These are phyloP conservation scores for Eucalyptus microcorys DNA, from an alignment of 345 rosid species.

Conservation along the genomic window DNA sequence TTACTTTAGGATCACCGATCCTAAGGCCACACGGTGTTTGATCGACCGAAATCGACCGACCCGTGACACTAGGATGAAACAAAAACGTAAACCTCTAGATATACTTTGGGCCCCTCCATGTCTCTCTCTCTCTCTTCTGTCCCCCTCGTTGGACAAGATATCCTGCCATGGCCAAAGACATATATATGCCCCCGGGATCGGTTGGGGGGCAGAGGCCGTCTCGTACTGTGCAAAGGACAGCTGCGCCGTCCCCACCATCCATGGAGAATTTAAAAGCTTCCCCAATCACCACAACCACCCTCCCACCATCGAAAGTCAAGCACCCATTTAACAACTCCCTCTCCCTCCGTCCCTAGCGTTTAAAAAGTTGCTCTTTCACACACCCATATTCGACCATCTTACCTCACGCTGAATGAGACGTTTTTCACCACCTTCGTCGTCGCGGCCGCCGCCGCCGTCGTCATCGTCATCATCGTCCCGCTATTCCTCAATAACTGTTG, in stretches of 20 bases:
- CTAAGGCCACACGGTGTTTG: no score
- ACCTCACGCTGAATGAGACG: background rate
- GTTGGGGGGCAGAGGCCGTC: background rate
- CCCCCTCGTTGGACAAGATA: background rate
- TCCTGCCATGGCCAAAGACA: background rate
- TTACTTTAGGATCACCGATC: no score
- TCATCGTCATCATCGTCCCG: background rate
- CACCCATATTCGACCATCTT: background rate
- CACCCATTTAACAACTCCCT: background rate
- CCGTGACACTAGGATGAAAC: accelerated
- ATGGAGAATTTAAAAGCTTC: background rate
- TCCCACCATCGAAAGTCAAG: background rate
- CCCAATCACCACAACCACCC: background rate
- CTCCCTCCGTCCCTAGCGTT: background rate
- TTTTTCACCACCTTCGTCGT: background rate
- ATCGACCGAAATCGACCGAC: no score
- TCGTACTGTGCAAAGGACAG: background rate
- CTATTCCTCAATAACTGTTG: background rate
- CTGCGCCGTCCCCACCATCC: background rate
- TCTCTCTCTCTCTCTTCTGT: background rate
- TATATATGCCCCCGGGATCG: background rate
- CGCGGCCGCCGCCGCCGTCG: background rate
- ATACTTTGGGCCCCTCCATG: background rate
- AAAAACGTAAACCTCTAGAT: background rate
- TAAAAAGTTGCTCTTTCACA: background rate